These are phyloP conservation scores for Furcasterigmium sp. DNA, from an alignment of 2,329 filamentous ascomycete species.

Conservation along the genomic window DNA sequence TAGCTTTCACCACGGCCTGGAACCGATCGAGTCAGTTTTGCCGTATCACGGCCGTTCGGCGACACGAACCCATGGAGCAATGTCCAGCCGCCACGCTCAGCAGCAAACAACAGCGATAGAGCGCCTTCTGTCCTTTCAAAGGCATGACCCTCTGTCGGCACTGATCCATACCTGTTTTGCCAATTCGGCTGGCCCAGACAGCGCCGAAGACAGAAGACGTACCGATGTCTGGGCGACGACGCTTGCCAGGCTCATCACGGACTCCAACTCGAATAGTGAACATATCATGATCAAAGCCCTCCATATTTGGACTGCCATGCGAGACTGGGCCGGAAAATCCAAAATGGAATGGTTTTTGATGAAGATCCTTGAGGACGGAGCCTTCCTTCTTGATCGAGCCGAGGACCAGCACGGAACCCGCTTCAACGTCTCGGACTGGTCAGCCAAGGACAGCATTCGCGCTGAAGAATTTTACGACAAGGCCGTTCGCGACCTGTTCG, in stretches of 20 bases:
- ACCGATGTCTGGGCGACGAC: conserved; percentile 85
- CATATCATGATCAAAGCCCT: conserved; percentile 79
- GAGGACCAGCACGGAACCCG: conserved; percentile 71
- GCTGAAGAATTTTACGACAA: conserved; percentile 85
- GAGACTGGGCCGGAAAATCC: conserved; percentile 82
- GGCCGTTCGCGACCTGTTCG: conserved; percentile 76
- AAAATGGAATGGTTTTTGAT: conserved; percentile 94
- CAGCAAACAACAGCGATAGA: conserved; percentile 64
- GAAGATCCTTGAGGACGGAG: conserved; percentile 88
- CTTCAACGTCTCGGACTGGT: conserved; percentile 67
- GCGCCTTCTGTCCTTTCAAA: conserved; percentile 80
- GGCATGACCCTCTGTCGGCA: conserved; percentile 79
- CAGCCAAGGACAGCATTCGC: conserved; percentile 72
- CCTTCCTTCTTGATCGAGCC: conserved; percentile 81
- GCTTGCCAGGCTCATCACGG: conserved; percentile 75
- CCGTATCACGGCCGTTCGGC: conserved; percentile 42
- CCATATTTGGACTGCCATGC: conserved; percentile 80
- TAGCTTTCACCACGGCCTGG: conserved; percentile 71
- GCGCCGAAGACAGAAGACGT: conserved; percentile 71
- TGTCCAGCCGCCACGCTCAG: conserved; percentile 23
- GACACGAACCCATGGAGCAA: conserved; percentile 37
- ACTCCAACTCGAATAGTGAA: conserved; percentile 71
- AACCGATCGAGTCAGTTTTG: conserved; percentile 78
- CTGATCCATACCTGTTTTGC: conserved; percentile 87
- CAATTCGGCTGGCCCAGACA: conserved; percentile 76